A percentile compares a stretch with the other conserved stretches of the same genome.
Evolutionary conservation across 139 green algal species (phyloP).

Genomic region (Chlorella sp.): DNA sequence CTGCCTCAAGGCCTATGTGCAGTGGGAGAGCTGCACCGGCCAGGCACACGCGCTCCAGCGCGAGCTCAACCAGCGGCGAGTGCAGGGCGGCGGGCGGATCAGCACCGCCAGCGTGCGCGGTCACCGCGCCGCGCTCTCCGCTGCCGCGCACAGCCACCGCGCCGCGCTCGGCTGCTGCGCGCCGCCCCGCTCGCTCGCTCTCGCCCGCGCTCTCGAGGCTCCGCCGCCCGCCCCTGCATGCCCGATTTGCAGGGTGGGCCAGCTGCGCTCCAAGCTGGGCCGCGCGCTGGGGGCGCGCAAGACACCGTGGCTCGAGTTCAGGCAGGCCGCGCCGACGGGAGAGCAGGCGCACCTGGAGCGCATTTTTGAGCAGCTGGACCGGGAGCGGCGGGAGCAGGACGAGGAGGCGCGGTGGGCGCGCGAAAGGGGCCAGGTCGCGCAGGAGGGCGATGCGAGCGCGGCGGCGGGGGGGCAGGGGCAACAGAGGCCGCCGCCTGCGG

Average conservation of each 20-base stretch:
- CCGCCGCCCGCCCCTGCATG: neutral
- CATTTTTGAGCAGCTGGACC: conserved; percentile 18
- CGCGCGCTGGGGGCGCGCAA: conserved; percentile 20
- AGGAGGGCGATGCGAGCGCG: neutral
- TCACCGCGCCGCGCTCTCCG: neutral
- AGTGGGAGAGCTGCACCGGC: conserved; percentile 42
- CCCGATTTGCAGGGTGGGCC: conserved; percentile 9
- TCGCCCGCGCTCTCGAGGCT: neutral
- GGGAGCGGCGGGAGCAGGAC: neutral
- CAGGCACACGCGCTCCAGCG: neutral
- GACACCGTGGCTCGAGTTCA: conserved; percentile 49
- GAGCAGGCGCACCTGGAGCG: conserved; percentile 40
- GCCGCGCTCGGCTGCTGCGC: neutral
- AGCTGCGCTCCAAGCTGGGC: conserved; percentile 26
- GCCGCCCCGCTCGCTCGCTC: too few relatives aligned
- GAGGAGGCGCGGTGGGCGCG: neutral
- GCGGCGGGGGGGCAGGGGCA: neutral
- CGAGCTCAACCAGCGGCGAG: conserved; percentile 31
- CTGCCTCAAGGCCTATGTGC: conserved; percentile 53
- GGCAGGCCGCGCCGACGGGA: conserved; percentile 14
- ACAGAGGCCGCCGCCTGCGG: neutral
- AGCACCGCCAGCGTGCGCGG: neutral
- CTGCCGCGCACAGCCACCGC: neutral
- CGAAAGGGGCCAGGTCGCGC: neutral
- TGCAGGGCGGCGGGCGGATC: too few relatives aligned